Evolutionary conservation across 192 early-diverging fungal species (phyloP).

Genomic region (Diversispora epigaea): DNA sequence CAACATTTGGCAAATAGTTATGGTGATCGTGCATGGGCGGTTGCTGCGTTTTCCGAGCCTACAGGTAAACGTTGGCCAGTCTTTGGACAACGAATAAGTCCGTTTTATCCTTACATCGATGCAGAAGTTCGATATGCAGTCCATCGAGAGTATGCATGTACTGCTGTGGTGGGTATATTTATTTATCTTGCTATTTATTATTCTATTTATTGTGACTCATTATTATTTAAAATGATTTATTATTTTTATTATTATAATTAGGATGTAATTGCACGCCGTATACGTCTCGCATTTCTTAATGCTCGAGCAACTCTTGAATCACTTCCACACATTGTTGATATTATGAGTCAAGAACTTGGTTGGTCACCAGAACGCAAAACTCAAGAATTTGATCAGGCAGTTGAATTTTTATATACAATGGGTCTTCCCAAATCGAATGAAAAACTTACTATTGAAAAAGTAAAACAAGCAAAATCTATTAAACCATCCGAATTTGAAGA

Average conservation of each 20-base stretch:
- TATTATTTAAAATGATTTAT: neutral
- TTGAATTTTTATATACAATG: conserved; percentile 86
- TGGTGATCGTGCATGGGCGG: conserved; percentile 93
- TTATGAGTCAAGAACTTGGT: conserved; percentile 85
- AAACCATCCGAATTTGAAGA: conserved; percentile 29
- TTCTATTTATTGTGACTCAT: neutral
- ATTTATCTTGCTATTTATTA: neutral
- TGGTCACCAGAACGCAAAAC: conserved; percentile 70
- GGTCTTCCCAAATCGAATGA: conserved; percentile 62
- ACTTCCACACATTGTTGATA: conserved; percentile 83
- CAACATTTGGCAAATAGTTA: conserved; percentile 88
- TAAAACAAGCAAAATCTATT: neutral
- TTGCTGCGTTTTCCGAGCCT: conserved; percentile 77
- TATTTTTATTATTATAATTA: conserved; percentile 28
- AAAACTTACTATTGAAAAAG: neutral
- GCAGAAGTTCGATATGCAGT: conserved; percentile 92
- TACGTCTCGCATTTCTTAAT: conserved; percentile 90
- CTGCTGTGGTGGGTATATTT: conserved; percentile 59
- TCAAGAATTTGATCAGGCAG: conserved; percentile 68
- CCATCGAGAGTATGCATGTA: conserved; percentile 89
- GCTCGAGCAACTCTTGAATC: conserved; percentile 86
- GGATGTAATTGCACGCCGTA: conserved; percentile 91
- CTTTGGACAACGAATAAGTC: conserved; percentile 75
- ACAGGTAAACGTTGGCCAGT: conserved; percentile 75
- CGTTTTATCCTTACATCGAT: conserved; percentile 89